Conservation (phyloP, 345 rosid species). For the Lepidium aucheri region DNA sequence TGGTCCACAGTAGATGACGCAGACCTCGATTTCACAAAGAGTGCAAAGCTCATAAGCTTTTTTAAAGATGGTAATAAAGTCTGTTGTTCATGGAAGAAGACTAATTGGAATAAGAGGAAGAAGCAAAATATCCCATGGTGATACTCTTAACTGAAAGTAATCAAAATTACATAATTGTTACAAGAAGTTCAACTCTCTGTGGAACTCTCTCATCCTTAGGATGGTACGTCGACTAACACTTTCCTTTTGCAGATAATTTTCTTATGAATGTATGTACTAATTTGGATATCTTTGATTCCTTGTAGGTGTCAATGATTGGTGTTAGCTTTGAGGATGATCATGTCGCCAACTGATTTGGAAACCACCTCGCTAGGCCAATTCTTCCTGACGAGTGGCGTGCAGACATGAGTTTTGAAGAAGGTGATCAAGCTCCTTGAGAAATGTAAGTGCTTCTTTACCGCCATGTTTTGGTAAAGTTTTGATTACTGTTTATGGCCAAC, state of each 20-base stretch:
- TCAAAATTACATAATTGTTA: slow-evolving; percentile 96
- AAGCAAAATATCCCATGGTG: too few relatives aligned
- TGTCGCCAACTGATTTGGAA: slow-evolving; percentile 98
- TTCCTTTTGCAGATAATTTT: neutral
- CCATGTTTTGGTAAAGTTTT: too few relatives aligned
- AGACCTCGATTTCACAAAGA: too few relatives aligned
- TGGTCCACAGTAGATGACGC: too few relatives aligned
- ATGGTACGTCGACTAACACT: slow-evolving; percentile 44
- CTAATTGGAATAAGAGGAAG: too few relatives aligned
- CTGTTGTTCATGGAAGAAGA: neutral
- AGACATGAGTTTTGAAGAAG: slow-evolving; percentile 83
- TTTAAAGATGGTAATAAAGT: neutral
- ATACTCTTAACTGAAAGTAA: too few relatives aligned
- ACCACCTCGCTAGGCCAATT: slow-evolving; percentile 92
- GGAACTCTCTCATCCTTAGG: slow-evolving; percentile 98
- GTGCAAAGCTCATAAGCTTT: slow-evolving; percentile 1
- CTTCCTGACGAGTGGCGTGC: slow-evolving; percentile 96
- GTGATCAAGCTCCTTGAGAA: slow-evolving; percentile 87
- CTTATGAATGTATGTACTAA: neutral
- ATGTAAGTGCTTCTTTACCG: slow-evolving; percentile 85
- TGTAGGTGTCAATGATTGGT: slow-evolving; percentile 87
- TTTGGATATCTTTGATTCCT: slow-evolving; percentile 5
- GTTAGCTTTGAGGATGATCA: slow-evolving; percentile 88
- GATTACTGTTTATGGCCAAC: neutral
- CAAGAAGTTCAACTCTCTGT: slow-evolving; percentile 87